Conservation (phyloP, 306 rosid species). For the Leucaena leucocephala region DNA sequence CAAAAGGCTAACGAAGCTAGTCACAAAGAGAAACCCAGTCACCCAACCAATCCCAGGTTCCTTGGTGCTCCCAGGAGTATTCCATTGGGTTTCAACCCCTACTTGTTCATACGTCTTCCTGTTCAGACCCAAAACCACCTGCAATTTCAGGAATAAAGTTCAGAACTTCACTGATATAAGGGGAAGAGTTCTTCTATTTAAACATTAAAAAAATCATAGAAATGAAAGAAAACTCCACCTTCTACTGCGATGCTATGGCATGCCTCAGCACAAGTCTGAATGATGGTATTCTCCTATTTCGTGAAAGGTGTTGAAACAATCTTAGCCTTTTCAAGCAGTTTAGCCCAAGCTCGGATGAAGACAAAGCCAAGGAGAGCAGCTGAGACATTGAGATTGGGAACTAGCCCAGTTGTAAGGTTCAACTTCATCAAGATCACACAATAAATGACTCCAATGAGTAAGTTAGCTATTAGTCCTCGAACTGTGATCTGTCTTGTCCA, state of each 20-base stretch:
- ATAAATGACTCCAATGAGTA: slow-evolving; percentile 65
- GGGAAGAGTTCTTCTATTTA: slow-evolving; percentile 3
- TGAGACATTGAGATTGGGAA: slow-evolving; percentile 91
- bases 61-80: slow-evolving; percentile 74
- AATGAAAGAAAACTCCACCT: slow-evolving; percentile 51
- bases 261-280: slow-evolving; percentile 94
- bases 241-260: slow-evolving; percentile 82
- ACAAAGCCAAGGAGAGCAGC: slow-evolving; percentile 94
- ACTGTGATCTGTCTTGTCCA: slow-evolving; percentile 73
- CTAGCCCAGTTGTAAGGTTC: slow-evolving; percentile 84
- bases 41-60: slow-evolving; percentile 91
- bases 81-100: slow-evolving; percentile 68
- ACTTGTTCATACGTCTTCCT: slow-evolving; percentile 70
- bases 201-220: neutral
- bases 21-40: slow-evolving; percentile 84
- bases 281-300: slow-evolving; percentile 81
- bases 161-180: neutral
- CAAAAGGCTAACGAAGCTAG: slow-evolving; percentile 78
- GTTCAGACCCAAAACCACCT: slow-evolving; percentile 94
- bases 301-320: slow-evolving; percentile 76
- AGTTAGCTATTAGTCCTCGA: slow-evolving; percentile 70
- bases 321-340: slow-evolving; percentile 71
- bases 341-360: slow-evolving; percentile 69
- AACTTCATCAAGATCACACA: slow-evolving; percentile 82
- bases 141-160: slow-evolving; percentile 29